Conservation (phyloP, 768 basidiomycete genomes). For the Hygrocybe punicea region DNA sequence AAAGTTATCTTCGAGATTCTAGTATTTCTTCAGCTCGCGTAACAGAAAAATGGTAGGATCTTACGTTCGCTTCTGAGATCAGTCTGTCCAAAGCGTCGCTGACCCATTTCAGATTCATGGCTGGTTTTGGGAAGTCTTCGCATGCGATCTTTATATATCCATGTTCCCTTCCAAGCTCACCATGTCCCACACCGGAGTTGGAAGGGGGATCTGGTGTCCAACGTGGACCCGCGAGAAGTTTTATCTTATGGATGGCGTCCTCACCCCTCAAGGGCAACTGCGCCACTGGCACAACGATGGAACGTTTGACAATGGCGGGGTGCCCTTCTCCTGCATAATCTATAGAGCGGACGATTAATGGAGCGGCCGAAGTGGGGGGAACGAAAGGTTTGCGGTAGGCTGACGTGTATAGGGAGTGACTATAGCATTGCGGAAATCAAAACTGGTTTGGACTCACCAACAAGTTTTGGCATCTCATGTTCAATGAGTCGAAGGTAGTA, state of each 20-base stretch:
- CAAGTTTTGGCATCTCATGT: slow-evolving; percentile 82
- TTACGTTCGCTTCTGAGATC: slow-evolving; percentile 79
- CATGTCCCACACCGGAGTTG: slow-evolving; percentile 57
- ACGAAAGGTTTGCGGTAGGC: slow-evolving; percentile 80
- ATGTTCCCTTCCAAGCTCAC: slow-evolving; percentile 48
- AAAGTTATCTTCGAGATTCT: slow-evolving; percentile 48
- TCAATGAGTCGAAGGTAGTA: slow-evolving; percentile 84
- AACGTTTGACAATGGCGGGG: slow-evolving; percentile 67
- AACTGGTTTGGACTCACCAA: slow-evolving; percentile 48
- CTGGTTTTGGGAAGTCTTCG: slow-evolving; percentile 76
- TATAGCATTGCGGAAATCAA: slow-evolving; percentile 3
- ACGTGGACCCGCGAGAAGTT: slow-evolving; percentile 82
- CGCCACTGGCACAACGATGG: slow-evolving; percentile 71
- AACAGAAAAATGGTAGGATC: slow-evolving; percentile 29
- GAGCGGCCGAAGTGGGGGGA: slow-evolving; percentile 56
- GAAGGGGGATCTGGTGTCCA: slow-evolving; percentile 76
- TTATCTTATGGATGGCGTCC: slow-evolving; percentile 76
- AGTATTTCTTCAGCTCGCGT: slow-evolving; percentile 10
- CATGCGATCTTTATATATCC: slow-evolving; percentile 91
- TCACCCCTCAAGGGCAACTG: slow-evolving; percentile 61
- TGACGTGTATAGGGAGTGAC: slow-evolving; percentile 34
- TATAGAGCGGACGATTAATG: slow-evolving; percentile 68
- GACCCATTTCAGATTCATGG: slow-evolving; percentile 94
- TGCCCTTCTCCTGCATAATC: slow-evolving; percentile 76
- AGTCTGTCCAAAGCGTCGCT: slow-evolving; percentile 80